These are phyloP conservation scores for Vaccinium vitisidaea DNA, from an alignment of 148 eudicot genomes.

Conservation along the genomic window DNA sequence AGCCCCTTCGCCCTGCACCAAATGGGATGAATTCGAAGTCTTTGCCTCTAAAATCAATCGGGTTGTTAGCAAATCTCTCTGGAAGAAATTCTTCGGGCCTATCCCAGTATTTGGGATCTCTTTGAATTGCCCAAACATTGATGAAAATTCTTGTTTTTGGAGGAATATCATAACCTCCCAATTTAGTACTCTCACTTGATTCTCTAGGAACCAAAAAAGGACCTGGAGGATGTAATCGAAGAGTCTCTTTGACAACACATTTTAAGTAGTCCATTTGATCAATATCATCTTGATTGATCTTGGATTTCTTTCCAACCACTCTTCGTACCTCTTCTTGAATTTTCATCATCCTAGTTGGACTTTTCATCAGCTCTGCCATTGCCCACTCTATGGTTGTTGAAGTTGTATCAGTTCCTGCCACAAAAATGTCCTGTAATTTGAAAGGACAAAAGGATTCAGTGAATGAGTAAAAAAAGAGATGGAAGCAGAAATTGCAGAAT, in stretches of 20 bases:
- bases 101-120: constrained; percentile 33
- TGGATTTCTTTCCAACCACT: background rate
- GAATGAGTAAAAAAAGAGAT: background rate
- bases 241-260: constrained; percentile 22
- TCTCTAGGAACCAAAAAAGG: constrained; percentile 16
- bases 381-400: constrained; percentile 18
- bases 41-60: constrained; percentile 30
- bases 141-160: constrained; percentile 25
- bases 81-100: constrained; percentile 34
- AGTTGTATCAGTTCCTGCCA: constrained; percentile 18
- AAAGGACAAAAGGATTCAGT: background rate
- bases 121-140: constrained; percentile 36
- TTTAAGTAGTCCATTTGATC: constrained; percentile 21
- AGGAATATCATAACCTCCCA: constrained; percentile 31
- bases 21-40: constrained; percentile 39
- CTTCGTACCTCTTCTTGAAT: constrained; percentile 18
- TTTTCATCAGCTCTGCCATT: constrained; percentile 15
- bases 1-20: constrained; percentile 37
- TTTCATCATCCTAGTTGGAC: constrained; percentile 11
- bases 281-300: background rate
- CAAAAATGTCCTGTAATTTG: constrained; percentile 2
- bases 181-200: background rate
- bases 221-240: constrained; percentile 13
- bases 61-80: constrained; percentile 30
- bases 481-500: no score